phyloP scores from a whole-genome alignment of 2,329 filamentous ascomycete genomes.

The Lizonia empirigonia region DNA sequence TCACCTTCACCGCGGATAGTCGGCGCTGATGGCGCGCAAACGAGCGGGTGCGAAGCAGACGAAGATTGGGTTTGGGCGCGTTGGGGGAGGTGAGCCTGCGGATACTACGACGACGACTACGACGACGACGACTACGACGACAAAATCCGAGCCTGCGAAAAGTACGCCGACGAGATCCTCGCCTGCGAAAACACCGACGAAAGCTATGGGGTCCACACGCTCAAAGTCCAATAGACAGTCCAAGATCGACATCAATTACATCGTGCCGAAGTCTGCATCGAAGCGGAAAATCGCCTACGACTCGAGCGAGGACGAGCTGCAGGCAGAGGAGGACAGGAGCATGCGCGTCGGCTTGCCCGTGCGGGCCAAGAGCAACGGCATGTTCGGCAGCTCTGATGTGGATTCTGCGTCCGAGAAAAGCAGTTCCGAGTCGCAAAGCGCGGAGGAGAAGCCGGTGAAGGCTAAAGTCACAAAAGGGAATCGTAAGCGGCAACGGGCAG shows the following conservation, averaged over 20 bases:
- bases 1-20: not conserved
- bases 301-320: constrained; percentile 32
- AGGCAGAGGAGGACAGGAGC: constrained; percentile 17
- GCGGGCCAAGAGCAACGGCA: constrained; percentile 22
- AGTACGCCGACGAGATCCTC: constrained; percentile 47
- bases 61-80: too few relatives aligned
- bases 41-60: too few relatives aligned
- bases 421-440: constrained; percentile 20
- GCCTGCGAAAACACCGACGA: constrained; percentile 31
- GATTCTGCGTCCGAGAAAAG: constrained; percentile 4
- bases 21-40: constrained; percentile 31
- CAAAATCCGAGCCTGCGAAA: too few relatives aligned
- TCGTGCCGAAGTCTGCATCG: constrained; percentile 33
- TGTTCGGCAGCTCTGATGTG: constrained; percentile 34
- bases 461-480: not conserved
- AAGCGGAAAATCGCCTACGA: constrained; percentile 21
- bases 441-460: constrained; percentile 13
- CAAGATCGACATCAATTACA: constrained; percentile 29
- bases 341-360: constrained; percentile 31
- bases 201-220: constrained; percentile 35
- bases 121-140: too few relatives aligned
- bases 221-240: constrained; percentile 28
- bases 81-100: too few relatives aligned
- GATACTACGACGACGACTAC: too few relatives aligned
- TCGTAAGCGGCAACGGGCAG: constrained; percentile 27